Evolutionary conservation across 179 eudicot genomes (phyloP).

Genomic region (Nepenthes alata): DNA sequence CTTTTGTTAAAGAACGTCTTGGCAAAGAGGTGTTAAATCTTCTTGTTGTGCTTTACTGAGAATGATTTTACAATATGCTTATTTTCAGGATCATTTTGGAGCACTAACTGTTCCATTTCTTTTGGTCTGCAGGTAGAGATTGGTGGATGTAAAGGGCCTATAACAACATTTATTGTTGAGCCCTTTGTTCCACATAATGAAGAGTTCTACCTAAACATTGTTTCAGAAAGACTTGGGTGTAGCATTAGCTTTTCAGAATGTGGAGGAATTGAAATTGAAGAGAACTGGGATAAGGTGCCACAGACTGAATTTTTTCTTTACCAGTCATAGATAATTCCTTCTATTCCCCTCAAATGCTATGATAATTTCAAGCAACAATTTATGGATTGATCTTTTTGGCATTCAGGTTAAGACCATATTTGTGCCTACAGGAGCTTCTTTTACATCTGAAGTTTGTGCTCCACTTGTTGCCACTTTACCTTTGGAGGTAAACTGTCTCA

Average conservation of each 20-base stretch:
- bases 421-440: slow-evolving; percentile 38
- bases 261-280: slow-evolving; percentile 66
- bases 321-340: not conserved
- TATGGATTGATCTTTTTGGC: not conserved
- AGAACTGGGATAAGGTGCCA: slow-evolving; percentile 70
- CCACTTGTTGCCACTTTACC: slow-evolving; percentile 64
- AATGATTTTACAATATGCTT: not conserved
- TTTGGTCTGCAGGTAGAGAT: slow-evolving; percentile 40
- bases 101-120: not conserved
- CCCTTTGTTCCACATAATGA: slow-evolving; percentile 58
- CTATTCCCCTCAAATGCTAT: not conserved
- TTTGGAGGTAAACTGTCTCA: slow-evolving; percentile 34
- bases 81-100: not conserved
- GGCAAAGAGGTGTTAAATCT: slow-evolving; percentile 42
- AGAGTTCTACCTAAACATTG: slow-evolving; percentile 53
- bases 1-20: slow-evolving; percentile 49
- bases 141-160: slow-evolving; percentile 70
- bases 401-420: slow-evolving; percentile 53
- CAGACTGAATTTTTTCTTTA: not conserved
- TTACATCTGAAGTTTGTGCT: slow-evolving; percentile 52
- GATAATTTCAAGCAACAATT: not conserved
- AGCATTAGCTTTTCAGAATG: slow-evolving; percentile 65
- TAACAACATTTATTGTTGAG: slow-evolving; percentile 60
- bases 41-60: not conserved
- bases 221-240: slow-evolving; percentile 57